Evolutionary conservation across 108 stramenopile genomes (phyloP).

Genomic region (Nitzschia inconspicua): DNA sequence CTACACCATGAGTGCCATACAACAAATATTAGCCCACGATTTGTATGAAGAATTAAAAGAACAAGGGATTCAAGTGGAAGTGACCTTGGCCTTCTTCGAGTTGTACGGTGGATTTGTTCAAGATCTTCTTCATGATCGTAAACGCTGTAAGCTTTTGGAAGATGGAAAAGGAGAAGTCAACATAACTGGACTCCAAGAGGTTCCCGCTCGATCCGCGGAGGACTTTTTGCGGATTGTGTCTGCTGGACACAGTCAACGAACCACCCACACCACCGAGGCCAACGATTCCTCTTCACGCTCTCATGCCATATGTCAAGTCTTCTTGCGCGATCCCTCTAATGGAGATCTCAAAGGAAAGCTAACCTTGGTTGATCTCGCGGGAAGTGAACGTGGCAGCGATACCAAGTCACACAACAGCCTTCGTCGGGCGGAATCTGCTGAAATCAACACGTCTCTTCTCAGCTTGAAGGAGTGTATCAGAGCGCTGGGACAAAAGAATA

Average conservation of each 20-base stretch:
- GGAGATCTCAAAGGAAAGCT: constrained; percentile 84
- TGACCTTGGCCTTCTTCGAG: constrained; percentile 86
- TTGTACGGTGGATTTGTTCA: constrained; percentile 96
- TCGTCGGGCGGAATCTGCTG: constrained; percentile 91
- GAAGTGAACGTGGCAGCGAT: constrained; percentile 93
- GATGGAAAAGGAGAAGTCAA: constrained; percentile 97
- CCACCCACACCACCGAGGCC: constrained; percentile 95
- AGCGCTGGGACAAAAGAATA: constrained; percentile 75
- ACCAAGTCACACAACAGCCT: constrained; percentile 95
- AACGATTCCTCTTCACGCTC: constrained; percentile 91
- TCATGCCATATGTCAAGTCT: constrained; percentile 97
- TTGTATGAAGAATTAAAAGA: constrained; percentile 63
- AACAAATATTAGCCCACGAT: constrained; percentile 84
- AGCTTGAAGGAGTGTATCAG: constrained; percentile 98
- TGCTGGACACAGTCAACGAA: constrained; percentile 84
- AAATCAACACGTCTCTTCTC: constrained; percentile 96
- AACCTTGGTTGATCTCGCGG: constrained; percentile 95
- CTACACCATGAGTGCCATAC: constrained; percentile 94
- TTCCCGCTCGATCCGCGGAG: constrained; percentile 61
- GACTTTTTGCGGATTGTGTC: constrained; percentile 83
- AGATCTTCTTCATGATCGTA: constrained; percentile 92
- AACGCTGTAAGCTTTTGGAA: constrained; percentile 89
- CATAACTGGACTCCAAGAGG: constrained; percentile 86
- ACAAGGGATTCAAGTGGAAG: constrained; percentile 20
- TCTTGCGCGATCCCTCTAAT: constrained; percentile 54